phyloP scores from a whole-genome alignment of 2,329 filamentous ascomycete species.

The Colletotrichum agaves region DNA sequence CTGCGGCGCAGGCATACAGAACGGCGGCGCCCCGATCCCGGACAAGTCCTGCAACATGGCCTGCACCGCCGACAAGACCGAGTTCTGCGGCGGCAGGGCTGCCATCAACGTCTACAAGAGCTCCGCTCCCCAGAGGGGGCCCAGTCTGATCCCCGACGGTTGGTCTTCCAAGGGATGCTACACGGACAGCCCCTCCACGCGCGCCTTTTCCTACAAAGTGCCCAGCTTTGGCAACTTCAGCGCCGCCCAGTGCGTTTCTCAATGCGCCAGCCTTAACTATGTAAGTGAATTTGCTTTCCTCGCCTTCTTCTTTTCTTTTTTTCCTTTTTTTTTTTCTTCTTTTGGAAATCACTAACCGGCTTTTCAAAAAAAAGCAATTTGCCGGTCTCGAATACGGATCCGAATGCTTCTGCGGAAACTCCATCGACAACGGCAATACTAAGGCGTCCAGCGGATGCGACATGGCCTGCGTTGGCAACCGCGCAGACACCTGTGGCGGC shows the following conservation, averaged over 20 bases:
- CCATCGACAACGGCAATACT: constrained; percentile 41
- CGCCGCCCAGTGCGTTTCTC: constrained; percentile 12
- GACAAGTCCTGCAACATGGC: constrained; percentile 57
- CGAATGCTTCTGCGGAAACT: constrained; percentile 52
- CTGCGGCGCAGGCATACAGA: constrained; percentile 63
- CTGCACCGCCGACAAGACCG: constrained; percentile 58
- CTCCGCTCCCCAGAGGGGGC: constrained; percentile 49
- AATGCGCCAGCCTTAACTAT: not conserved
- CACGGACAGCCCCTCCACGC: constrained; percentile 1
- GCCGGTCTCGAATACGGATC: constrained; percentile 58
- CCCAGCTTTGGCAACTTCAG: constrained; percentile 3
- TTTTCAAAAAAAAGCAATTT: constrained; percentile 47
- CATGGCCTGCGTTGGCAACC: constrained; percentile 63
- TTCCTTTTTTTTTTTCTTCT: too few relatives aligned
- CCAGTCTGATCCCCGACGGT: constrained; percentile 6
- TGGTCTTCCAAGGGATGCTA: not conserved
- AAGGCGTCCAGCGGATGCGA: constrained; percentile 54
- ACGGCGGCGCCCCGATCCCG: constrained; percentile 51
- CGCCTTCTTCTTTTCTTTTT: too few relatives aligned
- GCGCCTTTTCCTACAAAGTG: not conserved
- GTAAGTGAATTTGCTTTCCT: too few relatives aligned
- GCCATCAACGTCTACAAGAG: constrained; percentile 53
- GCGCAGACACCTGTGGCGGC: constrained; percentile 55
- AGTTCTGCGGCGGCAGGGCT: constrained; percentile 56
- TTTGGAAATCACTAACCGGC: not conserved